phyloP scores from a whole-genome alignment of 352 stramenopile genomes.

The Globisporangium solare region DNA sequence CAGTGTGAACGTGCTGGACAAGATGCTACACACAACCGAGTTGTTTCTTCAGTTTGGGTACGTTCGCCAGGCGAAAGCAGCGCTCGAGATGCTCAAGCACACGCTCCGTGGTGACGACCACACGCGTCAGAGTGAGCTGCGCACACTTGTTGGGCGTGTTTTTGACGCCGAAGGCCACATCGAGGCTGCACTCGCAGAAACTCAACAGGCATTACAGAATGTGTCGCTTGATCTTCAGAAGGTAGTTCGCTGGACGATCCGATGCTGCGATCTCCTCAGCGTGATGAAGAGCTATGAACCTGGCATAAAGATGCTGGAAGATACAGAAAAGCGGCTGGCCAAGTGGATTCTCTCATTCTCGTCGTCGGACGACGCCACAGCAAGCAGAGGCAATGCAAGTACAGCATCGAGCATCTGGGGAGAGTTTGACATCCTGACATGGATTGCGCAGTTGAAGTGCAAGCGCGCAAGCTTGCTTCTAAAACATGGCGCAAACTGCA shows the following conservation, averaged over 20 bases:
- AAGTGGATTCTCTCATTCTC: conserved; percentile 9
- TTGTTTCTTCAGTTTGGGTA: conserved; percentile 50
- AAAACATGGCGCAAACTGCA: conserved; percentile 9
- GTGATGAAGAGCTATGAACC: conserved; percentile 9
- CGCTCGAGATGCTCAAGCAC: conserved; percentile 35
- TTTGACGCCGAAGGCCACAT: conserved; percentile 34
- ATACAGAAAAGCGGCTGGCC: conserved; percentile 20
- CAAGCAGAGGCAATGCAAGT: not conserved
- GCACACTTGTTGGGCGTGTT: conserved; percentile 18
- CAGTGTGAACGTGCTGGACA: conserved; percentile 20
- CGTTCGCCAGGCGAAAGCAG: conserved; percentile 48
- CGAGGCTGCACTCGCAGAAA: conserved; percentile 16
- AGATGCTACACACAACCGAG: conserved; percentile 23
- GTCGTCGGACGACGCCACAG: not conserved
- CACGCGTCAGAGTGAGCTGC: conserved; percentile 5
- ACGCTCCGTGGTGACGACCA: conserved; percentile 4
- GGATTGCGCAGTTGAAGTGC: conserved; percentile 29
- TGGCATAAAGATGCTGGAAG: conserved; percentile 12
- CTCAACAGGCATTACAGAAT: conserved; percentile 17
- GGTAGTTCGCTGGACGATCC: conserved; percentile 30
- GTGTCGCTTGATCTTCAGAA: conserved; percentile 21
- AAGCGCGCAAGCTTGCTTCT: conserved; percentile 23
- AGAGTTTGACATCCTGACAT: conserved; percentile 19
- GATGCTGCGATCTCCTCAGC: conserved; percentile 18
- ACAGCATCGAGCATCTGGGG: not conserved